phyloP scores from a whole-genome alignment of 768 basidiomycete genomes.

The Agaricus sinodeliciosus region DNA sequence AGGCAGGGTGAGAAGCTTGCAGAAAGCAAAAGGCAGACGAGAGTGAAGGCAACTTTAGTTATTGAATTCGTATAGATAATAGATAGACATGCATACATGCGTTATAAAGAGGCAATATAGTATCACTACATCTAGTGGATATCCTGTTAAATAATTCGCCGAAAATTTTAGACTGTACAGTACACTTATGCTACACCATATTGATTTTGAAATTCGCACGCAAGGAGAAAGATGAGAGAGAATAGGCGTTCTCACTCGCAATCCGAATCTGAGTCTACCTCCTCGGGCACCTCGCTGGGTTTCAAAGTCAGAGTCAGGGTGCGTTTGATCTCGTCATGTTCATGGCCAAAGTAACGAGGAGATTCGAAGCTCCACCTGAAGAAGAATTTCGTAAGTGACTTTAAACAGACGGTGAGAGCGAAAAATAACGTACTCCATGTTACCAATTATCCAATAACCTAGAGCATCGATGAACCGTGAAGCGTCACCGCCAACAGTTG shows the following conservation, averaged over 20 bases:
- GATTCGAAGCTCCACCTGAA: conserved; percentile 64
- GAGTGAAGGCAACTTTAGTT: no score
- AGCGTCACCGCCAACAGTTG: conserved; percentile 45
- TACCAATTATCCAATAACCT: conserved; percentile 57
- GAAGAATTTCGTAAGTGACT: conserved; percentile 3
- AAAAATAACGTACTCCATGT: conserved; percentile 37
- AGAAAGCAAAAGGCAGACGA: no score
- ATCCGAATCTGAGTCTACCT: conserved; percentile 28
- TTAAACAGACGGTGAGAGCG: not conserved
- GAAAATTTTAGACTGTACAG: not conserved
- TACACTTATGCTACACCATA: conserved; percentile 4
- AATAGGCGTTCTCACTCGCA: conserved; percentile 22
- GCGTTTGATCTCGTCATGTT: conserved; percentile 43
- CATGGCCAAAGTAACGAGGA: conserved; percentile 58
- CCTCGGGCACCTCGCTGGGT: conserved; percentile 25
- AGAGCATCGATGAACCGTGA: conserved; percentile 47
- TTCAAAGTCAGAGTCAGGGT: conserved; percentile 21
- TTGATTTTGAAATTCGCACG: not conserved
- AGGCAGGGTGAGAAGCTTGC: no score
- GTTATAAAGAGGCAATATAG: conserved; percentile 2
- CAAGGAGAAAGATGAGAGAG: not conserved
- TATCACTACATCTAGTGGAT: conserved; percentile 1
- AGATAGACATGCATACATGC: not conserved
- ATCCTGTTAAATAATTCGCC: not conserved
- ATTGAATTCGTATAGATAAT: not conserved